Evolutionary conservation across 2,329 filamentous ascomycete genomes (phyloP).

Genomic region (Cryphonectria radicalis): DNA sequence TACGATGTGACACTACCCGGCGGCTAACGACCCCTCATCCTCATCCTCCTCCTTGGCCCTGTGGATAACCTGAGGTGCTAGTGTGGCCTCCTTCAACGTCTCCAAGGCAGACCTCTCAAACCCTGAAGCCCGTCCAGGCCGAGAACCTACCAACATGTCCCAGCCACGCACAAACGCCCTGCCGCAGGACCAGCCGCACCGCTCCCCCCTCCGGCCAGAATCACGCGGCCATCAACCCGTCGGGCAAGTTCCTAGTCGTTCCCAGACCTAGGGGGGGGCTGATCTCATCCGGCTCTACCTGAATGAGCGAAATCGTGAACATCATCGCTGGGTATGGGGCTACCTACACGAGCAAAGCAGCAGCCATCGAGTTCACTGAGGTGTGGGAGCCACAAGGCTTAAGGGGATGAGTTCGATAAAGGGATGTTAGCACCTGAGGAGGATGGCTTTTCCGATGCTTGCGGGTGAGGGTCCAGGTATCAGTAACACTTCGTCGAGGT

Average conservation of each 20-base stretch:
- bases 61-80: slow-evolving; percentile 42
- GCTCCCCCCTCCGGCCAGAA: slow-evolving; percentile 46
- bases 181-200: slow-evolving; percentile 63
- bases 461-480: slow-evolving; percentile 62
- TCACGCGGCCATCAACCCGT: slow-evolving; percentile 68
- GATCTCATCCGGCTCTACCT: slow-evolving; percentile 64
- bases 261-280: slow-evolving; percentile 67
- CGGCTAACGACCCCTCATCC: not conserved
- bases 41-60: not conserved
- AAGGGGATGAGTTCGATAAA: slow-evolving; percentile 13
- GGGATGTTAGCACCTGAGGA: not conserved
- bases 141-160: slow-evolving; percentile 45
- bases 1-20: not conserved
- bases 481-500: slow-evolving; percentile 47
- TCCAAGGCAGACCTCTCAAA: slow-evolving; percentile 39
- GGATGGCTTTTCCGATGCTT: slow-evolving; percentile 29
- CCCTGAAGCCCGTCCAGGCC: slow-evolving; percentile 43
- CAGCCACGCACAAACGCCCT: slow-evolving; percentile 44
- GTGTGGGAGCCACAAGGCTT: slow-evolving; percentile 60
- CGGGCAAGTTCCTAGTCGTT: slow-evolving; percentile 63
- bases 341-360: slow-evolving; percentile 48
- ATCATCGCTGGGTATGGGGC: slow-evolving; percentile 61
- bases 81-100: slow-evolving; percentile 51
- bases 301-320: slow-evolving; percentile 63
- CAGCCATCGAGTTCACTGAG: slow-evolving; percentile 48